Evolutionary conservation across 2,329 filamentous ascomycete genomes (phyloP), one percentile per base, ranked within the genome.

Genomic region (Paracoccidioides brasiliensis): DNA sequence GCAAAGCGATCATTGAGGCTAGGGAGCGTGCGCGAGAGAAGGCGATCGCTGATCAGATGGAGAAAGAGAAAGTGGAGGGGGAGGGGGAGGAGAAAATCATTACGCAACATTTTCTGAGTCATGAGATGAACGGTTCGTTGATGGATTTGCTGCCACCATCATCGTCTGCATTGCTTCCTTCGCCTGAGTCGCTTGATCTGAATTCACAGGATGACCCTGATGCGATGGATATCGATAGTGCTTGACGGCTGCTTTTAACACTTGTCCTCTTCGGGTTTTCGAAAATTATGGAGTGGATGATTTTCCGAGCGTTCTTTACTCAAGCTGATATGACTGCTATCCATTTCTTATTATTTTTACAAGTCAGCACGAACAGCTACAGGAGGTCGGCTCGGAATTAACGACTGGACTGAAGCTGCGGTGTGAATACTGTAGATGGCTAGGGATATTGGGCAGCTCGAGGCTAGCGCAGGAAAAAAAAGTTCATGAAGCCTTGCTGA

Each of bases 1-100:
- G 89, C 57, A 88, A 84, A 69, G 88, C 88, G 7, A 90, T 96
- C 60, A 76, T 91, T 53, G 90, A 95, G 68, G 82, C 87, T 2
- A 79, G 89, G 53, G 80, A 80, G 49, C 78, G 89, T 55, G 77
- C 82, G 38, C 75, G 86, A 54, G 81, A 86, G 61, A 76, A 72
- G 67, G 49, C 49, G 3, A 33, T 14, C n/a, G 15, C 22, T 14
- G 22, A 9, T 30, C 37, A 41, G 38, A 52, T 8, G 15, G 37
- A 51, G 49, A 28, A 64, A 74, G 71, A 57, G 66, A 66, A 54
- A 22, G 51, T 52, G 30, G 50, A 53, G 44, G 58, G 22, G 56
- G 37, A 3, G 59, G 57, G 42, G 56, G 59, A 33, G 58, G 32
- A 53, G 55, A 40, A 49, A 55, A n/a, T 15, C 14, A 15, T 5